Evolutionary conservation across 306 rosid genomes (phyloP), one percentile per base, ranked within the genome.

Genomic region (Cucumis melo): DNA sequence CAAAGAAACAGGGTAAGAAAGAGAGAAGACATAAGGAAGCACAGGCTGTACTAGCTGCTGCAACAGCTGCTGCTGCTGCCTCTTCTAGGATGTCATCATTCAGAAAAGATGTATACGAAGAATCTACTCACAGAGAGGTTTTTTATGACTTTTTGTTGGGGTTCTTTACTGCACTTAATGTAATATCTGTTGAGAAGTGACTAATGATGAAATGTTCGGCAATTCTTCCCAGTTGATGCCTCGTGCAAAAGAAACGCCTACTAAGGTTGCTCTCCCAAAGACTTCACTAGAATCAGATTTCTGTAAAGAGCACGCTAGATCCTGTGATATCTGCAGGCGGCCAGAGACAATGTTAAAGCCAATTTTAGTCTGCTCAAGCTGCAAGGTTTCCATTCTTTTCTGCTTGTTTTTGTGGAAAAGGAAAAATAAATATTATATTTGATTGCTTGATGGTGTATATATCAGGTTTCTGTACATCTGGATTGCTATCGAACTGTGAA

Each of bases 21-120:
- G 99, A 95, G 79, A 92, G 86, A 82, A 88, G 89, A 82, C 96
- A 92, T 80, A 92, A 88, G 87, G 99, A 95, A 86, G 99, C 99
- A 21, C 99, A 92, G 79, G 99, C 98, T 19, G 97, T 95, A 24
- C 84, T 95, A 79, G 99, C 98, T 78, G 99, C 99, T 77, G 99
- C 99, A 67, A 90, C 99, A 64, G 98, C 99, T 74, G 99, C 98
- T 21, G 98, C 98, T 1, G 98, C 99, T 3, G 91, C 96, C 63
- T 95, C 99, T 58, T 84, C 97, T 51, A 92, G 99, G 88, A 85
- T 86, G 58, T 91, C 97, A 51, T 89, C 96, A 48, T 87, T 90
- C 68, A 93, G 99, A 82, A 95, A 95, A 83, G 99, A 95, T 61
- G 75, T 81, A 59, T 77, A 83, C 42, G 97, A 92, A 50, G 99